Base-by-base conservation (phyloP, 257 asterid genomes). In the Solanum sitiens region DNA sequence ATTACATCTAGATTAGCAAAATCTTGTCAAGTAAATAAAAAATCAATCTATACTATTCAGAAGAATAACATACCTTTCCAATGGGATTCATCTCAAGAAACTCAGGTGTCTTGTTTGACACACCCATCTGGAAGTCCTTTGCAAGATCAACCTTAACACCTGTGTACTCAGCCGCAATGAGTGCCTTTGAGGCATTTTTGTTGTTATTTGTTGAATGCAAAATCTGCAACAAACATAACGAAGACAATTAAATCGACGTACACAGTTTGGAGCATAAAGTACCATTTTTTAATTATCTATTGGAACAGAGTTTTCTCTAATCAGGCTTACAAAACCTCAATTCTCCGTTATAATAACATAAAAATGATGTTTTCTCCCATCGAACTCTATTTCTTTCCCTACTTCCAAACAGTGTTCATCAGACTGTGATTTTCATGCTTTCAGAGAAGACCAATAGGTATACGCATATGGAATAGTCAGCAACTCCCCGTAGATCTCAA, bases 41-140 rank as follows among this genome's bases (percentile, higher is more conserved):
- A 73, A 37, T 73, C 80, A 16, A 72, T 61, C 70, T 61, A 61
- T 33, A 37, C 9, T 23, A 35, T 72, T 72, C 45, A 35, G 13
- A 4, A 72, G 79, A 33, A 72, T 33, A 33, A 18, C 45, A 33
- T 4, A 73, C 80, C 80, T 96, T 96, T 88, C 99, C 99, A 23
- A 95, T 72, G 18, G 99, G 99, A 88, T 96, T 95, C 98, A 96
- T 93, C 93, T 93, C 94, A 87, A 95, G 88, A 87, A 95, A 96
- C 87, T 94, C 99, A 0, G 97, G 96, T 47, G 97, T 93, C 93
- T 95, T 96, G 39, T 96, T 94, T 14, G 98, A 47, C 6, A 96
- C 96, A 82, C 98, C 98, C 96, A 95, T 91, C 93, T 93, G 87
- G 86, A 96, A 96, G 82, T 92, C 91, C 90, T 95, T 93, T 0